These are phyloP conservation scores for Solanum phureja DNA, from an alignment of 257 asterid species.

Conservation along the genomic window DNA sequence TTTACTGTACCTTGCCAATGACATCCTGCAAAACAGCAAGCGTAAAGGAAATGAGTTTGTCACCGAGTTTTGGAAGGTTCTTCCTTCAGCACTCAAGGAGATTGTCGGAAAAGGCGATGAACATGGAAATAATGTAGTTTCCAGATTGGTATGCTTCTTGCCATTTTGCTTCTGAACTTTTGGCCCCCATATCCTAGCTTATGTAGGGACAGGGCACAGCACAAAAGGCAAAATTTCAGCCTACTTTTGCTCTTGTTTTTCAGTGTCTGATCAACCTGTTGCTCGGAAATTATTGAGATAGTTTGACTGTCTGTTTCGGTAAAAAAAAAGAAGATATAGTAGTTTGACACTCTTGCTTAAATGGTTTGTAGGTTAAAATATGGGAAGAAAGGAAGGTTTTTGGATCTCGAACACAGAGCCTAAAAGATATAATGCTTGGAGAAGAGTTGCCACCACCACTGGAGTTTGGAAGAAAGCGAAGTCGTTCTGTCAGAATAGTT, in stretches of 20 bases:
- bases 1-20: constrained; percentile 89
- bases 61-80: constrained; percentile 86
- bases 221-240: not conserved
- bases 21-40: constrained; percentile 85
- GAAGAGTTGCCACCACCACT: constrained; percentile 67
- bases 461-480: constrained; percentile 63
- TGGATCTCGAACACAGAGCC: constrained; percentile 62
- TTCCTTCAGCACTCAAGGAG: constrained; percentile 81
- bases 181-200: not conserved
- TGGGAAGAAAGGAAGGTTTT: constrained; percentile 94
- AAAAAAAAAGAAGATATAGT: not conserved
- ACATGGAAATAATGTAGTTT: constrained; percentile 50
- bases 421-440: constrained; percentile 74
- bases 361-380: constrained; percentile 49
- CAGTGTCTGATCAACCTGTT: not conserved
- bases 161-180: not conserved
- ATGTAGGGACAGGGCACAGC: not conserved
- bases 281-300: not conserved
- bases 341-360: not conserved
- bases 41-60: constrained; percentile 92
- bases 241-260: not conserved
- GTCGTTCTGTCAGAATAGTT: constrained; percentile 64
- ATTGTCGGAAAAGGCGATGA: constrained; percentile 59
- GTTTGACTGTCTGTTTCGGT: not conserved
- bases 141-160: constrained; percentile 66